Base-by-base conservation (phyloP, 306 rosid species). In the Vigna mungo region DNA sequence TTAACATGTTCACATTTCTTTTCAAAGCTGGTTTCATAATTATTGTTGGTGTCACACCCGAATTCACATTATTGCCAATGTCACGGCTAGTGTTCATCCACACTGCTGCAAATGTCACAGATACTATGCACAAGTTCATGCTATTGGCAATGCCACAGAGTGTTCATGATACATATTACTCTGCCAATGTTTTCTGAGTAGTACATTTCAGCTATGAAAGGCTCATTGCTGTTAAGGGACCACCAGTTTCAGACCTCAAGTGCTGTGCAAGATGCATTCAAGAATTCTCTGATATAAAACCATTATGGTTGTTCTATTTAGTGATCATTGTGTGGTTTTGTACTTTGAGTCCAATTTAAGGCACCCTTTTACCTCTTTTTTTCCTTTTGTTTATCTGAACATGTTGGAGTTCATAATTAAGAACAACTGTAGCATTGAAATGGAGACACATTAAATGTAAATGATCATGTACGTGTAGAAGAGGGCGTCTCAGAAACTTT, bases 271-370 rank as follows among this genome's bases (percentile, higher is more conserved):
- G 18, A 34, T 67, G 54, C 55, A 59, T 59, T 12, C 9, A 37
- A 34, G 39, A 67, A 67, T 34, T 34, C 46, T 47, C 7, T 49
- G 51, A n/a, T 68, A 48, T 68, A 51, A 81, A 69, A 56, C 64
- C 71, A 60, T 30, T 68, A 44, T 48, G 59, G 21, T 16, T 46
- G 32, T 39, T 41, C 59, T 49, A 34, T 53, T n/a, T 56, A 43
- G 61, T 67, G 43, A 81, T 75, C 76, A 75, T 47, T 81, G 49
- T 16, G 20, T 8, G 25, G 80, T 67, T 37, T 12, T 23, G 43
- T 13, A 52, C 81, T 81, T 81, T 61, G 85, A 81, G 81, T 81
- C 60, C 16, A 51, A 59, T 69, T 39, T 61, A 75, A 81, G 77
- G n/a, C 66, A 68, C 56, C 6, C 72, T 1, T 75, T 20, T 37